Conservation (phyloP, 495 filamentous ascomycete genomes). For the Trichocladium uniseriatum region DNA sequence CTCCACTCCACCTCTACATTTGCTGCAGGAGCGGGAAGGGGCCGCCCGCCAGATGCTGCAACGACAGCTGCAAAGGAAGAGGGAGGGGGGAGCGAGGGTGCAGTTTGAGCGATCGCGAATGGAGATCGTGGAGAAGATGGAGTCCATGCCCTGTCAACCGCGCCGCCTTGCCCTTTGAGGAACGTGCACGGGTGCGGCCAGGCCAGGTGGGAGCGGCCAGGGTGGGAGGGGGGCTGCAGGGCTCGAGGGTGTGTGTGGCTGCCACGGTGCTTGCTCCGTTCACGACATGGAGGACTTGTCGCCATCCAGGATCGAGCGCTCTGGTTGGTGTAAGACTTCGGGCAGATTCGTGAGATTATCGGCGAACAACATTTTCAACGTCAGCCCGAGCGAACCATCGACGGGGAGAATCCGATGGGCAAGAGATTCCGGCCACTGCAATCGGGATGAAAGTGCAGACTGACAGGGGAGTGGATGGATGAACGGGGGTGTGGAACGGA, state of each 20-base stretch:
- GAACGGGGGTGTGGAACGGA: too few species aligned
- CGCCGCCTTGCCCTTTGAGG: not conserved
- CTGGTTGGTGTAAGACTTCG: too few species aligned
- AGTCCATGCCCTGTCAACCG: not conserved
- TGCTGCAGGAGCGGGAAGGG: conserved; percentile 30
- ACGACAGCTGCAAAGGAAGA: conserved; percentile 15
- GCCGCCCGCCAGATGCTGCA: conserved; percentile 17
- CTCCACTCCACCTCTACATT: too few species aligned
- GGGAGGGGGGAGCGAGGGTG: conserved; percentile 2
- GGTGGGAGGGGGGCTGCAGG: not conserved
- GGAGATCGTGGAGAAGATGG: conserved; percentile 20
- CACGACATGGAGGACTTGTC: not conserved
- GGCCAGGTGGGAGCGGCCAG: conserved; percentile 3
- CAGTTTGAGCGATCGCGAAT: conserved; percentile 1
- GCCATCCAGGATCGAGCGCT: too few species aligned
- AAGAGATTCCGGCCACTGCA: too few species aligned
- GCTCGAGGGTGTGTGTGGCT: not conserved
- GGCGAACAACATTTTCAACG: too few species aligned
- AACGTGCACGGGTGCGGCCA: conserved; percentile 6
- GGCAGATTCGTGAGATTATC: too few species aligned
- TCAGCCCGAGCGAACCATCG: too few species aligned
- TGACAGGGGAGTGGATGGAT: too few species aligned
- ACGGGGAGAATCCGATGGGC: too few species aligned
- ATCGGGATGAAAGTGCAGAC: too few species aligned
- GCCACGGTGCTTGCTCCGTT: not conserved